Base-by-base conservation (phyloP, 2,329 filamentous ascomycete genomes). In the Alternaria triticimaculans region DNA sequence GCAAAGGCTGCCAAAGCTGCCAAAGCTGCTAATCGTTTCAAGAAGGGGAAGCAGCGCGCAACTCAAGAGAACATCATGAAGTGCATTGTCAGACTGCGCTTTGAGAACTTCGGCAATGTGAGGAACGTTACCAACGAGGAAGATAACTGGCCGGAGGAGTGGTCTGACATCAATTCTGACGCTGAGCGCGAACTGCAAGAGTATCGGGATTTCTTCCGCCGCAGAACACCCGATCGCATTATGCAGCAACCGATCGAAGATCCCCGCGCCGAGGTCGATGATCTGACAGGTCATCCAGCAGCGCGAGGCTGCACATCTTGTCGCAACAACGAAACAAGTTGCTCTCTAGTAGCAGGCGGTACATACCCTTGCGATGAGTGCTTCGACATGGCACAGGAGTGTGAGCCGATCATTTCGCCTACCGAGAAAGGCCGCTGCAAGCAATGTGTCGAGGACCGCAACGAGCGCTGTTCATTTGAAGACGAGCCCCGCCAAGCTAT, bases 221-320 rank as follows among this genome's bases (percentile, higher is more conserved):
- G 46, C 10, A 72, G 64, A 4, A 69, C 68, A 1, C 70, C 70
- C 5, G 55, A 51, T 23, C 15, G 58, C 4, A 7, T 37, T 6
- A 37, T 33, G 5, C 76, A 76, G 51, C 15, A 23, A 0, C 65
- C 68, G 1, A 66, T 79, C 15, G 55, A 67, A 8, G 76, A 79
- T 56, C 76, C 77, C 4, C 23, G 49, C 1, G 59, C 58, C 5
- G 48, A 70, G 14, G 6, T 70, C 1, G 65, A 75, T n/a, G 77
- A 78, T 37, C 55, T 80, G 2, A 76, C 74, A 5, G 76, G 78
- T 2, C 66, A 79, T 26, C 78, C 80, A 6, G 71, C 49, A 5
- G 72, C 75, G 11, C 72, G 78, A 44, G 79, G 77, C 4, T 83
- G 81, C 62, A 64, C 67, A 23, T 55, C 64, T 4, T 83, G 82